A percentile compares a stretch with the other conserved stretches of the same genome.
phyloP scores from a whole-genome alignment of 106 monocot genomes.

The Posidonia australis region DNA sequence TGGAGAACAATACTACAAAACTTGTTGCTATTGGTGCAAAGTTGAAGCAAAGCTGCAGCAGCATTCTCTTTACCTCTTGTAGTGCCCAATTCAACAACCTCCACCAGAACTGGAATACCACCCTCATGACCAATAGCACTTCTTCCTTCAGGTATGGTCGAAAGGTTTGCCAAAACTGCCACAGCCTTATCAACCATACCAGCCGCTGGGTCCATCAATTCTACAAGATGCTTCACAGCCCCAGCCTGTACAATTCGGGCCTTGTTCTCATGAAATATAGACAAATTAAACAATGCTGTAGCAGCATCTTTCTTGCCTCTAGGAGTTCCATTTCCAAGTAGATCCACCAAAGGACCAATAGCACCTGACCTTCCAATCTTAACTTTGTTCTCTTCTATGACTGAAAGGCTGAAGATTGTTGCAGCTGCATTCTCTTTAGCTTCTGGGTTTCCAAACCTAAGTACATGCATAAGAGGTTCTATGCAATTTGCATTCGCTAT shows the following conservation, averaged over 20 bases:
- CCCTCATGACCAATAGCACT: conserved; percentile 60
- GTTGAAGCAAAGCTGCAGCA: conserved; percentile 86
- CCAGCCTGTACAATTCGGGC: conserved; percentile 81
- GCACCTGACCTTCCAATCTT: conserved; percentile 87
- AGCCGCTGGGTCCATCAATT: conserved; percentile 91
- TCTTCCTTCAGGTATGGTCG: conserved; percentile 73
- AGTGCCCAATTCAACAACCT: conserved; percentile 94
- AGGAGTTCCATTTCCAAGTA: conserved; percentile 70
- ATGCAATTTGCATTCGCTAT: conserved; percentile 80
- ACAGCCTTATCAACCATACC: conserved; percentile 99
- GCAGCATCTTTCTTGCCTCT: conserved; percentile 93
- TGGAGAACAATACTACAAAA: conserved; percentile 79
- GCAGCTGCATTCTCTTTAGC: conserved; percentile 93
- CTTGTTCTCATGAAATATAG: conserved; percentile 91
- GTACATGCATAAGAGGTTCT: conserved; percentile 79
- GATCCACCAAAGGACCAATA: conserved; percentile 60
- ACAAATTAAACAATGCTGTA: conserved; percentile 90
- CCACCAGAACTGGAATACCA: conserved; percentile 80
- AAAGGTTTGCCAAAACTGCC: conserved; percentile 81
- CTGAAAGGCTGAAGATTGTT: conserved; percentile 83
- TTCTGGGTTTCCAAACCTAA: conserved; percentile 74
- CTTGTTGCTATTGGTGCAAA: conserved; percentile 76
- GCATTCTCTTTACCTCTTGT: conserved; percentile 90
- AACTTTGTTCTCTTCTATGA: conserved; percentile 80
- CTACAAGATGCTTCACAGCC: conserved; percentile 76